A percentile compares a stretch with the other conserved stretches of the same genome.
These are phyloP conservation scores for Entrophospora sp. DNA, from an alignment of 192 early-diverging fungal genomes.

Conservation along the genomic window DNA sequence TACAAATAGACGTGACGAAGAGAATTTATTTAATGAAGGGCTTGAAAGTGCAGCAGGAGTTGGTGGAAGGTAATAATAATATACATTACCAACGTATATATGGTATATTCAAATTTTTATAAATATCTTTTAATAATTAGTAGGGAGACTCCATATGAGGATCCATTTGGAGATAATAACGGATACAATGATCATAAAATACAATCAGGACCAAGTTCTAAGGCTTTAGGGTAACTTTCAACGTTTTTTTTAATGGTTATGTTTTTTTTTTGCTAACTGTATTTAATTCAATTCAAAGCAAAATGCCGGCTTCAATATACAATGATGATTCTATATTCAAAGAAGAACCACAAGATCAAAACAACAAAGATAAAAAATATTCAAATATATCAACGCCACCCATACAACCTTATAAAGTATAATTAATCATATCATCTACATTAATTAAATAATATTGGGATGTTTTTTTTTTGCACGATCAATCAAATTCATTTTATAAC, in stretches of 20 bases:
- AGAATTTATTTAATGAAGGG: neutral
- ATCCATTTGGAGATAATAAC: conserved; percentile 26
- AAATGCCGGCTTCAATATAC: neutral
- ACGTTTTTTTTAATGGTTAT: neutral
- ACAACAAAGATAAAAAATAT: too few relatives aligned
- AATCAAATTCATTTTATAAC: too few relatives aligned
- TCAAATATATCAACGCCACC: too few relatives aligned
- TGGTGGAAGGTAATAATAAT: neutral
- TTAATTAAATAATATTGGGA: too few relatives aligned
- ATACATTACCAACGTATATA: neutral
- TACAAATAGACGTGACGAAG: neutral
- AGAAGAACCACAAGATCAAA: too few relatives aligned
- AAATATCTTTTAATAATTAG: too few relatives aligned
- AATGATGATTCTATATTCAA: neutral
- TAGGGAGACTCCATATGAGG: neutral
- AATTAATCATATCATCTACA: too few relatives aligned
- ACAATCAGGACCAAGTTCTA: neutral
- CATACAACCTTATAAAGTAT: too few relatives aligned
- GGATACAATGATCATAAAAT: conserved; percentile 4
- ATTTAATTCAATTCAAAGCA: too few relatives aligned
- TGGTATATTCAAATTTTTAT: neutral
- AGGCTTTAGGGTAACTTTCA: conserved; percentile 4
- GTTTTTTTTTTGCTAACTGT: neutral
- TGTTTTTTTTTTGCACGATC: too few relatives aligned
- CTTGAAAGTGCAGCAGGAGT: neutral